phyloP scores from a whole-genome alignment of 345 rosid species.

The Pistacia integerrima region DNA sequence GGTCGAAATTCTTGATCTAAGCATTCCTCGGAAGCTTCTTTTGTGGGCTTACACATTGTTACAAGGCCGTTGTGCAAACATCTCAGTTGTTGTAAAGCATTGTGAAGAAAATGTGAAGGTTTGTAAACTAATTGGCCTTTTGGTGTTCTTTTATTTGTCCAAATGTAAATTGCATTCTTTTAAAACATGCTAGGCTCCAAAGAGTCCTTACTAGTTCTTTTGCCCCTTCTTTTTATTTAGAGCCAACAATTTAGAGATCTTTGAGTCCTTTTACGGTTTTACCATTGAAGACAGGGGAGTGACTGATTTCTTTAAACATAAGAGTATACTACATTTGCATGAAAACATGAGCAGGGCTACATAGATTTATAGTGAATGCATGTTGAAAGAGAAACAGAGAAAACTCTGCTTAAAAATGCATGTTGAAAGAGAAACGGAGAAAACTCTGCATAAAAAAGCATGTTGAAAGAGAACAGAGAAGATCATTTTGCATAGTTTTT shows the following conservation, averaged over 20 bases:
- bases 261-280: neutral
- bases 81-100: constrained; percentile 72
- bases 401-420: too few species aligned
- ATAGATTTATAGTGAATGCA: neutral
- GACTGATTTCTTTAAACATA: neutral
- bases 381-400: neutral
- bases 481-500: neutral
- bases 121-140: constrained; percentile 23
- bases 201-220: neutral
- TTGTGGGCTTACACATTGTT: constrained; percentile 84
- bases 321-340: neutral
- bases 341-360: neutral
- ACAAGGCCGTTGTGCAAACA: constrained; percentile 76
- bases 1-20: constrained; percentile 77
- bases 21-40: constrained; percentile 91
- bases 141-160: neutral
- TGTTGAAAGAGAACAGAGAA: neutral
- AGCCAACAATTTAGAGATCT: constrained; percentile 2
- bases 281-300: constrained; percentile 10
- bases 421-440: neutral
- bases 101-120: constrained; percentile 95
- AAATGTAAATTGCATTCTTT: neutral
- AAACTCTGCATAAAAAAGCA: too few species aligned
- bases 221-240: constrained; percentile 1
- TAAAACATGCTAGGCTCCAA: neutral